Conservation (phyloP, 2,329 filamentous ascomycete species). For the Pochonia chlamydosporia region DNA sequence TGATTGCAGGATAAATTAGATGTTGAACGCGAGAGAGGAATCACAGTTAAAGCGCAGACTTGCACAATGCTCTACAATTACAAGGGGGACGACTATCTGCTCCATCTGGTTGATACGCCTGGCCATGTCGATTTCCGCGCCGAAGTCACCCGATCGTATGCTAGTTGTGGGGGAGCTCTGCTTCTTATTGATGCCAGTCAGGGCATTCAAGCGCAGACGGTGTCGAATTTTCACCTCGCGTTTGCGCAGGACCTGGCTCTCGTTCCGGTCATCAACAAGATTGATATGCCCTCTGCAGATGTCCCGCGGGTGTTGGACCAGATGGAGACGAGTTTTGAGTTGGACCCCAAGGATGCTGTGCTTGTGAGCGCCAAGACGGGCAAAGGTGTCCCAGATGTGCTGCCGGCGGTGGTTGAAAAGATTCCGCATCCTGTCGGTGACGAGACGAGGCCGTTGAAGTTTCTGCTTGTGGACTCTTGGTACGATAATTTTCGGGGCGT, state of each 20-base stretch:
- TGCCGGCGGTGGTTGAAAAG: constrained; percentile 79
- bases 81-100: constrained; percentile 78
- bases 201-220: constrained; percentile 94
- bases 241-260: constrained; percentile 85
- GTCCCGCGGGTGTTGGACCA: constrained; percentile 80
- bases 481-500: constrained; percentile 96
- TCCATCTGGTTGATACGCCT: constrained; percentile 94
- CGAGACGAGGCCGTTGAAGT: constrained; percentile 63
- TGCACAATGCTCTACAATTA: constrained; percentile 96
- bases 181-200: constrained; percentile 94
- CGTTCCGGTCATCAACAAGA: constrained; percentile 93
- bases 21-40: constrained; percentile 65
- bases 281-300: constrained; percentile 87
- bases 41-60: constrained; percentile 98
- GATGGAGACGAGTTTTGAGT: constrained; percentile 79
- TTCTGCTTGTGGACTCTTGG: constrained; percentile 95
- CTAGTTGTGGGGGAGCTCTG: constrained; percentile 87
- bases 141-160: constrained; percentile 92
- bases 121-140: constrained; percentile 97
- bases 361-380: constrained; percentile 90
- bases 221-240: constrained; percentile 96
- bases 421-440: constrained; percentile 79
- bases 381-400: constrained; percentile 72
- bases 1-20: constrained; percentile 63
- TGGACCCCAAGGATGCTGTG: constrained; percentile 67